Evolutionary conservation across 2,329 filamentous ascomycete genomes (phyloP).

Genomic region (Colletotrichum neosansevieriae): DNA sequence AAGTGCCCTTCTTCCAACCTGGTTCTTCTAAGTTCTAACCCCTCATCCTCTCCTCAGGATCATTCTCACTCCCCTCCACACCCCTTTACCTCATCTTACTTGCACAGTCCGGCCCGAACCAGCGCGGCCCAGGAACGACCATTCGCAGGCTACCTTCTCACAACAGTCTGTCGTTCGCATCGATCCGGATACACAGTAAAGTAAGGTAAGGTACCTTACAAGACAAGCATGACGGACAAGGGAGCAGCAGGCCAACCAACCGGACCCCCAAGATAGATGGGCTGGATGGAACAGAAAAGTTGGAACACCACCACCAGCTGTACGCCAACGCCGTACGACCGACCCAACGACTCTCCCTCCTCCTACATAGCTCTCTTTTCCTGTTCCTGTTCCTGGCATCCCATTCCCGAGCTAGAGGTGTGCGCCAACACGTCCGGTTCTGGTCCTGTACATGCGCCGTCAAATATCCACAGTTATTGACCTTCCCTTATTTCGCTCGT

Average conservation of each 20-base stretch:
- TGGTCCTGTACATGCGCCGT: constrained; percentile 21
- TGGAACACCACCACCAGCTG: background rate
- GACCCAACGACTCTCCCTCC: background rate
- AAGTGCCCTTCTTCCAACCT: background rate
- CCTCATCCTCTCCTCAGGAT: no score
- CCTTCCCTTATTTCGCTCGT: constrained; percentile 26
- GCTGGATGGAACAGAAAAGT: background rate
- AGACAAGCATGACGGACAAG: no score
- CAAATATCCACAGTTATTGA: constrained; percentile 20
- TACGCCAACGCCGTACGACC: background rate
- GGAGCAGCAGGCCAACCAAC: constrained; percentile 3
- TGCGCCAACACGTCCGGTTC: constrained; percentile 24
- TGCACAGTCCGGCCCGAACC: constrained; percentile 19
- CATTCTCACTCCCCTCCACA: background rate
- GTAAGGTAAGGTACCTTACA: constrained; percentile 1
- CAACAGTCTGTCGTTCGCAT: background rate
- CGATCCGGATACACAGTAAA: background rate
- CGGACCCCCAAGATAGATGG: background rate
- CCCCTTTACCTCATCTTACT: constrained; percentile 28
- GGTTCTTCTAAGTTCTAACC: background rate
- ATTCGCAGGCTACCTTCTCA: background rate
- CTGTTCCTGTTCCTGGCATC: background rate
- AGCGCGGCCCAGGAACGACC: constrained; percentile 20
- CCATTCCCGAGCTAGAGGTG: constrained; percentile 15
- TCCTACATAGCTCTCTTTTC: no score